These are phyloP conservation scores for Eremomyces bilateralis DNA, from an alignment of 495 filamentous ascomycete genomes.

Conservation along the genomic window DNA sequence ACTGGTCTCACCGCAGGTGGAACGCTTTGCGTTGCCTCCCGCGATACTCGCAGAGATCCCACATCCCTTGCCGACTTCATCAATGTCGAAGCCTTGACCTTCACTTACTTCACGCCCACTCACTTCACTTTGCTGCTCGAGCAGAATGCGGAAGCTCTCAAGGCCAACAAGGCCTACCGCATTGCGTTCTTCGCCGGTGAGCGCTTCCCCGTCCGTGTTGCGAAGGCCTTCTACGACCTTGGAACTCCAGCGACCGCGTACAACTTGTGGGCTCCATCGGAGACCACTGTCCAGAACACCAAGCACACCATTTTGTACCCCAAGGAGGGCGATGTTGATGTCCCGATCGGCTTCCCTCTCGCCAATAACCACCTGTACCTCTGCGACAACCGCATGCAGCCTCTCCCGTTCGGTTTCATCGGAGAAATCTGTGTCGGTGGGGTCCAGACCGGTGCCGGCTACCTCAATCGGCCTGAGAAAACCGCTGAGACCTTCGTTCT, in stretches of 20 bases:
- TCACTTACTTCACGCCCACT: constrained; percentile 16
- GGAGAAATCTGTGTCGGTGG: constrained; percentile 21
- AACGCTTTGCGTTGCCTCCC: constrained; percentile 11
- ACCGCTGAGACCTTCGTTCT: constrained; percentile 5
- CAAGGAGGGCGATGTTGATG: background rate
- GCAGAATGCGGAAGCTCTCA: constrained; percentile 7
- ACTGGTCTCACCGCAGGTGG: constrained; percentile 13
- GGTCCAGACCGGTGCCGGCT: constrained; percentile 16
- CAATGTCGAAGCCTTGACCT: constrained; percentile 7
- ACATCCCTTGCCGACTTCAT: constrained; percentile 12
- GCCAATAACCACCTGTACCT: constrained; percentile 23
- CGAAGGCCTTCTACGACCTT: background rate
- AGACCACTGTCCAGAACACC: background rate
- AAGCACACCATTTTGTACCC: constrained; percentile 4
- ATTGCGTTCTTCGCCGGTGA: constrained; percentile 1
- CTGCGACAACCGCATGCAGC: constrained; percentile 21
- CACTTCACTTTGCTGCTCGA: constrained; percentile 17
- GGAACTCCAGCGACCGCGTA: background rate
- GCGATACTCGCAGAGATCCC: constrained; percentile 12
- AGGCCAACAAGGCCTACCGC: background rate
- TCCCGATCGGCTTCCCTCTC: constrained; percentile 2
- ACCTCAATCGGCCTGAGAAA: constrained; percentile 12
- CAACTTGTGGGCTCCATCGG: background rate
- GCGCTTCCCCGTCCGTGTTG: background rate
- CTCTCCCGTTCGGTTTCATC: constrained; percentile 17